Base-by-base conservation (phyloP, 371 early-diverging fungal species). In the Dentiscutata heterogama region DNA sequence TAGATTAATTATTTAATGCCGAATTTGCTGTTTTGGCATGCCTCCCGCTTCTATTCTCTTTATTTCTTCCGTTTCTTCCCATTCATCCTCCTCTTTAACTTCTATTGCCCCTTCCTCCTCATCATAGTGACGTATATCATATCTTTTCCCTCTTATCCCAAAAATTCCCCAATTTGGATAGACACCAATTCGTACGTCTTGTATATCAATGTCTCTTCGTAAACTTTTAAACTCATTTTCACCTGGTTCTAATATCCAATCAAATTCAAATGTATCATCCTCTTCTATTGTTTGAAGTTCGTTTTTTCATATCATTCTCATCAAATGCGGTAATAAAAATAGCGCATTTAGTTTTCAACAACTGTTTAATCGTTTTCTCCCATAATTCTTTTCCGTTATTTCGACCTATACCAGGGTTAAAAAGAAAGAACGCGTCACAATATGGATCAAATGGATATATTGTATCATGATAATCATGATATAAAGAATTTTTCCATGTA, bases 131-230 rank as follows among this genome's bases (percentile, higher is more conserved):
- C 73, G 89, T 60, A 96, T 94, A 86, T 96, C 96, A 86, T 96
- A 96, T 63, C 92, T 90, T 85, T 95, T 94, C 67, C 95, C 96
- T 81, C 96, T 93, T 84, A 96, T 92, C 53, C 92, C 94, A 89
- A 94, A 95, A 78, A 96, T 92, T 56, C 94, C 94, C 93, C 94
- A 93, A 85, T 96, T 96, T 80, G 95, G 92, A 83, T 91, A 91
- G 25, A 94, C 92, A 56, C 89, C 91, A 82, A 94, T 92, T 73
- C 94, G 87, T 80, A 96, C 85, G 83, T 96, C 95, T 78, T 91
- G 87, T 83, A 94, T 82, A 77, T 94, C 93, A 75, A 95, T 87
- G 83, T 96, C 95, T 54, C 91, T 90, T 87, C 95, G 95, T 84
- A 94, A 84, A 82, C 93, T 92, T 73, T 91, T 88, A 83, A 95